Percentiles rank a stretch among this genome's conserved stretches.
phyloP scores from a whole-genome alignment of 371 early-diverging fungal species.

The Circinella umbellata region DNA sequence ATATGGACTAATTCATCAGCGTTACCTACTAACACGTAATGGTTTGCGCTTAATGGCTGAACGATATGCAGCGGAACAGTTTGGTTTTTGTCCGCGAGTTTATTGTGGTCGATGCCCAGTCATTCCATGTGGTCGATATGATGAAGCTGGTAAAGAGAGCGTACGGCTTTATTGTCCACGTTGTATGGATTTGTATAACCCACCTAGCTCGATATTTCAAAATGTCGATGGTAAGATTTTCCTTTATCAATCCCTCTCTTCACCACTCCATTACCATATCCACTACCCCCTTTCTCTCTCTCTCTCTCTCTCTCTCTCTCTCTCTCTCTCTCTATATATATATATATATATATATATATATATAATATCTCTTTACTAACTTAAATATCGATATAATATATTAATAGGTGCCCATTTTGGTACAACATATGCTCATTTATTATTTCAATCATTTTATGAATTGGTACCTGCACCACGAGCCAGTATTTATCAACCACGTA shows the following conservation, averaged over 20 bases:
- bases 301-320: not conserved
- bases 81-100: slow-evolving; percentile 86
- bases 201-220: slow-evolving; percentile 75
- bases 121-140: slow-evolving; percentile 84
- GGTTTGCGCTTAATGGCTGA: slow-evolving; percentile 85
- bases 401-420: slow-evolving; percentile 91
- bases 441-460: slow-evolving; percentile 86
- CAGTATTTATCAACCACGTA: slow-evolving; percentile 71
- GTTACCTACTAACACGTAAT: slow-evolving; percentile 79
- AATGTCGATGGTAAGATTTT: slow-evolving; percentile 76
- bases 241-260: too few species aligned
- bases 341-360: not conserved
- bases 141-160: slow-evolving; percentile 65
- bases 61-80: slow-evolving; percentile 74
- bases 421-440: slow-evolving; percentile 91
- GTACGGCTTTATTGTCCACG: slow-evolving; percentile 82
- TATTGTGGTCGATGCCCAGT: slow-evolving; percentile 78
- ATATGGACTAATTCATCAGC: slow-evolving; percentile 85
- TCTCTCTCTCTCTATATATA: not conserved
- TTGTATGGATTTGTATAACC: slow-evolving; percentile 88
- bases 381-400: slow-evolving; percentile 1
- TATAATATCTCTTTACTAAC: not conserved
- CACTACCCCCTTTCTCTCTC: not conserved
- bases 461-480: slow-evolving; percentile 58
- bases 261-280: not conserved